Percentiles rank a stretch among this genome's conserved stretches.
Evolutionary conservation across 2,329 filamentous ascomycete species (phyloP).

Genomic region (Colletotrichum sp.): DNA sequence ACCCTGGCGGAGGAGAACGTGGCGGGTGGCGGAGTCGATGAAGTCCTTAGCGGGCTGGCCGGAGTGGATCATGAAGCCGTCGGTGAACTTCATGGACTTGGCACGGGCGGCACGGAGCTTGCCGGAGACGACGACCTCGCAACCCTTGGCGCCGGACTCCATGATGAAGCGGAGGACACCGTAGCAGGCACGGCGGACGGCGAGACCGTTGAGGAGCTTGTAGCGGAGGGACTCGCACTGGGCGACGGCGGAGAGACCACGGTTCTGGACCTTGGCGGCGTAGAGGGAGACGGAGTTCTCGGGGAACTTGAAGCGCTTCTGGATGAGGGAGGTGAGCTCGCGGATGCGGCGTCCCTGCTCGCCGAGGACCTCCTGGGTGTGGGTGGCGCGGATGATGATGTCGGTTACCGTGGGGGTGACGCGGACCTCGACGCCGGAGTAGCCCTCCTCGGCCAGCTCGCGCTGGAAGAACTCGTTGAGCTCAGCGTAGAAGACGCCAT

Average conservation of each 20-base stretch:
- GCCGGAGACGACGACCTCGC: slow-evolving; percentile 98
- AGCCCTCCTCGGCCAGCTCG: slow-evolving; percentile 99
- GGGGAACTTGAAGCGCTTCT: slow-evolving; percentile 99
- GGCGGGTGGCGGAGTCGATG: slow-evolving; percentile 97
- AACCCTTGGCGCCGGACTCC: slow-evolving; percentile 99
- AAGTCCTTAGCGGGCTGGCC: slow-evolving; percentile 99
- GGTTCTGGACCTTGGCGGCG: slow-evolving; percentile 99
- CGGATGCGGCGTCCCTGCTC: slow-evolving; percentile 99
- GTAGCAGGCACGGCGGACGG: slow-evolving; percentile 98
- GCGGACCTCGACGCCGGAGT: slow-evolving; percentile 99
- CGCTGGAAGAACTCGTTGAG: slow-evolving; percentile 99
- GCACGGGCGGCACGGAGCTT: slow-evolving; percentile 99
- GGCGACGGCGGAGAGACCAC: slow-evolving; percentile 98
- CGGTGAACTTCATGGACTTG: slow-evolving; percentile 99
- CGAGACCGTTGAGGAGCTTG: slow-evolving; percentile 99
- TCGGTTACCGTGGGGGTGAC: slow-evolving; percentile 99
- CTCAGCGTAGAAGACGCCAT: slow-evolving; percentile 99
- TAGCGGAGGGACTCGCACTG: slow-evolving; percentile 99
- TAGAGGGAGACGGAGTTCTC: slow-evolving; percentile 99
- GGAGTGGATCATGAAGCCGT: slow-evolving; percentile 99
- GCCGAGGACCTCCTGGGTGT: slow-evolving; percentile 99
- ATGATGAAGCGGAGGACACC: slow-evolving; percentile 99
- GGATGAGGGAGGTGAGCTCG: slow-evolving; percentile 99
- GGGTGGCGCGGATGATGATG: slow-evolving; percentile 99
- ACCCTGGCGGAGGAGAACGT: slow-evolving; percentile 99